Conservation (phyloP, 2,329 filamentous ascomycete genomes). For the Aureobasidium lini region DNA sequence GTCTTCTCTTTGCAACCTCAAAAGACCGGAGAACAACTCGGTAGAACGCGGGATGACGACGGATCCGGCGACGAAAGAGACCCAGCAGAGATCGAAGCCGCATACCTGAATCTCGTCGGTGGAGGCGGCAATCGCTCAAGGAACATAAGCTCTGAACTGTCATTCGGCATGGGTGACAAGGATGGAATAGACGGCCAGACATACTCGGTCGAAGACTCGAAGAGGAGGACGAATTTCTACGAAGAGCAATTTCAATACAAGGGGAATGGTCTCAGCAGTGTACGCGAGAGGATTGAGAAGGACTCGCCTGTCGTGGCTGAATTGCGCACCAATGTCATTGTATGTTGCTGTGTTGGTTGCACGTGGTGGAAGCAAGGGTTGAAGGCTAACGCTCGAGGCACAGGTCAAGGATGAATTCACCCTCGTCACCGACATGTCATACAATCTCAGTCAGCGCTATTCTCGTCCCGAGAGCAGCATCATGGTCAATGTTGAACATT, state of each 20-base stretch:
- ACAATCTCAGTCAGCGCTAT: constrained; percentile 67
- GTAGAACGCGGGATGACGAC: neutral
- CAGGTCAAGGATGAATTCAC: constrained; percentile 69
- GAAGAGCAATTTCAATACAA: constrained; percentile 29
- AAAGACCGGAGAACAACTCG: constrained; percentile 6
- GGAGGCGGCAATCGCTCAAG: constrained; percentile 7
- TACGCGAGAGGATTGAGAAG: constrained; percentile 35
- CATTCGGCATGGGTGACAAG: constrained; percentile 7
- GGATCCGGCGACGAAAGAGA: constrained; percentile 10
- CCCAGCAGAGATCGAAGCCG: constrained; percentile 12
- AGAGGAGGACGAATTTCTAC: constrained; percentile 27
- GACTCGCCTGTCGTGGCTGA: constrained; percentile 42
- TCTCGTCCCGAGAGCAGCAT: constrained; percentile 66
- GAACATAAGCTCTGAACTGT: constrained; percentile 9
- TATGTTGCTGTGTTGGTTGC: constrained; percentile 25
- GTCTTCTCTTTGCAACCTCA: neutral
- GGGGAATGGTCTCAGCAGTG: constrained; percentile 19
- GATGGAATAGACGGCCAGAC: neutral
- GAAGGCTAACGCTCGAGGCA: constrained; percentile 7
- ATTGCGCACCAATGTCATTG: constrained; percentile 44
- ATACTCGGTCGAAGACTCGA: constrained; percentile 17
- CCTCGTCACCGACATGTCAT: constrained; percentile 66
- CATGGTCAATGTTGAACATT: constrained; percentile 68
- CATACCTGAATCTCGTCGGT: constrained; percentile 9
- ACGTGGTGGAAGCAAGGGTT: neutral